These are phyloP conservation scores for Clathrospora elynae DNA, from an alignment of 2,329 filamentous ascomycete genomes.

Conservation along the genomic window DNA sequence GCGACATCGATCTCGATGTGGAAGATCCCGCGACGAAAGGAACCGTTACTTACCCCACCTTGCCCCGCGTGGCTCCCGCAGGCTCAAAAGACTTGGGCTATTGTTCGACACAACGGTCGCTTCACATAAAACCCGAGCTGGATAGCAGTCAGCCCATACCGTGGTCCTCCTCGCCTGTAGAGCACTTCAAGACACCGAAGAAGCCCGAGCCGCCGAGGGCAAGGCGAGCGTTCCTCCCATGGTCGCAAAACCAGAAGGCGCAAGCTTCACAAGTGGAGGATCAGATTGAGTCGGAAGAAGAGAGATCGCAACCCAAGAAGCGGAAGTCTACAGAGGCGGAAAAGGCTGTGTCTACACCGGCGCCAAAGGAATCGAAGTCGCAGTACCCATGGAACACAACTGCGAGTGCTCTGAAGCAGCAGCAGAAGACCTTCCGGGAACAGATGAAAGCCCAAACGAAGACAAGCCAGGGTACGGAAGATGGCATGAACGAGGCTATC, in stretches of 20 bases:
- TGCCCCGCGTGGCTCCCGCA: constrained; percentile 31
- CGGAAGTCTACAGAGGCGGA: constrained; percentile 40
- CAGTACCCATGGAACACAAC: constrained; percentile 72
- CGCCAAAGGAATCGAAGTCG: constrained; percentile 45
- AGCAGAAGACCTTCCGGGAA: constrained; percentile 74
- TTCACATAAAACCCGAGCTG: constrained; percentile 21
- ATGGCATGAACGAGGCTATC: constrained; percentile 55
- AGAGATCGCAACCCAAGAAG: constrained; percentile 34
- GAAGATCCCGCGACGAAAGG: constrained; percentile 61
- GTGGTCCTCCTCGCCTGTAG: constrained; percentile 72
- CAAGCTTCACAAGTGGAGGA: constrained; percentile 25
- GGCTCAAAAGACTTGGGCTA: constrained; percentile 47
- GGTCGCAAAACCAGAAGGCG: constrained; percentile 50
- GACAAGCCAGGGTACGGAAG: constrained; percentile 45
- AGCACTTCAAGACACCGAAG: constrained; percentile 48
- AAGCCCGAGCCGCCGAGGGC: constrained; percentile 20
- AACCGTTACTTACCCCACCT: constrained; percentile 50
- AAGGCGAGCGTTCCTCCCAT: constrained; percentile 61
- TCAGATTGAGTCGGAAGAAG: constrained; percentile 27
- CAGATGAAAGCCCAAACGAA: constrained; percentile 60
- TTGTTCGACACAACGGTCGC: constrained; percentile 32
- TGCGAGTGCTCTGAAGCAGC: constrained; percentile 74
- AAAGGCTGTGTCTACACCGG: constrained; percentile 52
- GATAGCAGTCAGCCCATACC: constrained; percentile 64
- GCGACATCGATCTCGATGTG: constrained; percentile 77